Evolutionary conservation across 2,329 filamentous ascomycete genomes (phyloP), one percentile per base, ranked within the genome.

Genomic region (Sclerotinia trifoliorum): DNA sequence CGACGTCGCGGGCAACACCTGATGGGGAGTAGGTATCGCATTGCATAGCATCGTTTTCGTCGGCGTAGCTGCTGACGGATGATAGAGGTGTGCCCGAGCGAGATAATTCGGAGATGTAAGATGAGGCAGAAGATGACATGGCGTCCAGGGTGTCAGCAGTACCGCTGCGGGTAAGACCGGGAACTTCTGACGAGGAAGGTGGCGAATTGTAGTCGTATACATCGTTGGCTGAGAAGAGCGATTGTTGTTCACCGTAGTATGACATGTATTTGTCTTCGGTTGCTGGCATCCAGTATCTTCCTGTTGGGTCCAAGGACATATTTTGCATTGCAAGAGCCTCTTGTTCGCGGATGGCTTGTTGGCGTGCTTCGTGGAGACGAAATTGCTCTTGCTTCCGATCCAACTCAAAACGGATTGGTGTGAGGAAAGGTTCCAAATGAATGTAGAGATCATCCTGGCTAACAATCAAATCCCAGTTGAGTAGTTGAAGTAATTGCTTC

Each of bases 381-480:
- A 61, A 56, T 15, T 70, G 70, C 52, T 77, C 70, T 57, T 78
- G 73, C 67, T 73, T 70, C 62, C 64, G 62, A 26, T 73, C 66
- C 21, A 88, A 81, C 70, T 85, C 83, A 56, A 82, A 78, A 70
- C 94, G 91, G 77, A 98, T 91, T 39, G 94, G 94, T 46, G 88
- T 88, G 56, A 99, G 86, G 84, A 98, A 98, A 54, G 86, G 86
- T 74, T 97, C 93, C 52, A 98, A 85, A 79, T 97, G 92, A 73
- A 84, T 84, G 82, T 96, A 93, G 55, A 99, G 88, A 75, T 98
- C 93, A 67, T 94, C 85, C 77, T 93, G 88, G 54, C 85, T 89
- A 77, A 99, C 93, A 73, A 92, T 87, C 70, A 97, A 87, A 74
- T 99, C 93, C 93, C 94, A 99, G 78, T 97, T 92, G 57, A 99